Evolutionary conservation across 768 basidiomycete species (phyloP).

Genomic region (Xerocomellus dryophilus): DNA sequence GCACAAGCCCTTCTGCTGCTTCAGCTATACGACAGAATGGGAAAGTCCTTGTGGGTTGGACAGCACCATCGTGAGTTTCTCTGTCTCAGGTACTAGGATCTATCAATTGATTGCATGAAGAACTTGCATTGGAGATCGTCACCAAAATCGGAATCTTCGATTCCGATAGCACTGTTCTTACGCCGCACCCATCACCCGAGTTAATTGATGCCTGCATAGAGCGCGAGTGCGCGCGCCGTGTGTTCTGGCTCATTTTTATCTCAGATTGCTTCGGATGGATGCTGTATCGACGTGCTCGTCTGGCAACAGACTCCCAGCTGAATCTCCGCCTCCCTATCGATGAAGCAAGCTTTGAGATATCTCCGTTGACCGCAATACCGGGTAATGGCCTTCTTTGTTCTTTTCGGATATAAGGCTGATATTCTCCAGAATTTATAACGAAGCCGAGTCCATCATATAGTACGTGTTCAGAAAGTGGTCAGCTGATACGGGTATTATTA

Average conservation of each 20-base stretch:
- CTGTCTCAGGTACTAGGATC: background rate
- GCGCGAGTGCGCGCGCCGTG: slow-evolving; percentile 75
- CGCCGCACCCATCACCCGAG: slow-evolving; percentile 56
- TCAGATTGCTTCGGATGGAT: slow-evolving; percentile 49
- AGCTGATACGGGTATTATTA: slow-evolving; percentile 65
- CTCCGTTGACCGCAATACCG: slow-evolving; percentile 39
- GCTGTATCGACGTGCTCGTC: slow-evolving; percentile 34
- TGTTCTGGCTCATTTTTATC: slow-evolving; percentile 75
- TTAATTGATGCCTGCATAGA: slow-evolving; percentile 63
- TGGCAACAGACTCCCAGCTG: slow-evolving; percentile 43
- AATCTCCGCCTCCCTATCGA: slow-evolving; percentile 73
- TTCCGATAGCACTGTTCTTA: slow-evolving; percentile 57
- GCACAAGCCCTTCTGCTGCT: too few species aligned
- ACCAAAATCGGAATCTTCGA: slow-evolving; percentile 63
- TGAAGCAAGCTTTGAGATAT: slow-evolving; percentile 77
- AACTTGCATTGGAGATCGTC: slow-evolving; percentile 60
- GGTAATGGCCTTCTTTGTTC: slow-evolving; percentile 18
- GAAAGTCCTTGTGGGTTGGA: too few species aligned
- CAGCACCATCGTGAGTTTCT: slow-evolving; percentile 32
- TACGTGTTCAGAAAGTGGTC: slow-evolving; percentile 57
- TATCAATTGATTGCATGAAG: slow-evolving; percentile 38
- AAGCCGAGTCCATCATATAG: slow-evolving; percentile 59
- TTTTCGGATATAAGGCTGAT: slow-evolving; percentile 6
- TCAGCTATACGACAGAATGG: too few species aligned
- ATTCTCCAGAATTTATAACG: slow-evolving; percentile 59